Evolutionary conservation across 176 grass and related monocot genomes (phyloP), one percentile per base, ranked within the genome.

Genomic region (Metroxylon sagu): DNA sequence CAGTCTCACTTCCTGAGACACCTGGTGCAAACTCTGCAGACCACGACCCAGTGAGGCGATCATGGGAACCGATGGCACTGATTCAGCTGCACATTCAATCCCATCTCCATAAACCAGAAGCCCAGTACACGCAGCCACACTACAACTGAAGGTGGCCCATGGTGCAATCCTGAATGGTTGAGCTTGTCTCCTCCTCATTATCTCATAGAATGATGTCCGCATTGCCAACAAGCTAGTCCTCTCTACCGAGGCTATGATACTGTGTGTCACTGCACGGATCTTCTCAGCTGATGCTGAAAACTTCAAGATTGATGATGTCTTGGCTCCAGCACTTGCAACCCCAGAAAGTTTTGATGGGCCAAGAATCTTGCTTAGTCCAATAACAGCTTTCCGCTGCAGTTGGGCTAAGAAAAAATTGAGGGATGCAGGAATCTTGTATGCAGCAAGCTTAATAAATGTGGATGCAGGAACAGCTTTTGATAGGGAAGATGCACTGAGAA

Each of bases 141-240:
- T 97, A 65, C 70, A 88, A 53, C 72, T 62, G 60, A 97, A 97
- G 29, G 93, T 97, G 50, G 74, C 75, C 84, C 88, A 88, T 60
- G 87, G 84, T 61, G 82, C 66, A 64, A 83, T 56, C 57, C 81
- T 85, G 62, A 91, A 72, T 61, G 81, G 76, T 18, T 70, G 81
- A 3, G 61, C 69, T 19, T 58, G 53, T 29, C 87, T 80, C 66
- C 80, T 88, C 49, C 90, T 81, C 91, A 96, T 96, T 82, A 96
- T 96, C 80, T 96, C 91, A 1, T 96, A 83, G 77, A 70, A 96
- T 21, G 91, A 79, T 8, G 86, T 96, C 62, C 91, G 77, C 86
- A 91, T 97, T 16, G 83, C 83, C 72, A 91, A 69, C 31, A 97
- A 59, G 65, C 83, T 88, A 50, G 92, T 91, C 55, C 80, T 83